phyloP scores from a whole-genome alignment of 768 basidiomycete genomes.

The Gymnopilus dilepis region DNA sequence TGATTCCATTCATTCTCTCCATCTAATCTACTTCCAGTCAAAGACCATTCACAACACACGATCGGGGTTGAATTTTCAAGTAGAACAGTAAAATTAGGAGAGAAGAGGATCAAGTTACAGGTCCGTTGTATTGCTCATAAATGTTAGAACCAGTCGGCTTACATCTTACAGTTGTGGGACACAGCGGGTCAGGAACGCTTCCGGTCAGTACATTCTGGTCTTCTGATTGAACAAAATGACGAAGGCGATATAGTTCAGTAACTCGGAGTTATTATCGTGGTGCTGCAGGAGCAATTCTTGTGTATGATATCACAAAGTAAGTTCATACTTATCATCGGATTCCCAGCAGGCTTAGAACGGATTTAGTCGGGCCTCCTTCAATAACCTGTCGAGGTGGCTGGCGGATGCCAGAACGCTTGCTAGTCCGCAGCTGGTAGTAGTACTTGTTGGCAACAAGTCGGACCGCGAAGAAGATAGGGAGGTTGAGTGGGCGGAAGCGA shows the following conservation, averaged over 20 bases:
- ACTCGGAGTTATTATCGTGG: constrained; percentile 97
- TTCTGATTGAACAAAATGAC: neutral
- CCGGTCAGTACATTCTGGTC: constrained; percentile 50
- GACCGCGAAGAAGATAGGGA: constrained; percentile 95
- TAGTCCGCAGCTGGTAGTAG: constrained; percentile 87
- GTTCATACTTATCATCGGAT: constrained; percentile 25
- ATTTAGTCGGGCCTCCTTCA: constrained; percentile 83
- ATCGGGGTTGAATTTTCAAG: constrained; percentile 99
- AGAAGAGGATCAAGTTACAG: constrained; percentile 95
- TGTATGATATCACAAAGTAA: constrained; percentile 92
- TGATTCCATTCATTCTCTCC: constrained; percentile 2
- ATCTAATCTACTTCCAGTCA: constrained; percentile 60
- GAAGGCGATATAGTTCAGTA: constrained; percentile 64
- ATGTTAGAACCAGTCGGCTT: constrained; percentile 20
- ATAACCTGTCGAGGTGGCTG: constrained; percentile 86
- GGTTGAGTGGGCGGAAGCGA: constrained; percentile 95
- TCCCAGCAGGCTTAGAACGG: constrained; percentile 17
- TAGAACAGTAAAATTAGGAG: constrained; percentile 88
- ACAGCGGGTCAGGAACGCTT: constrained; percentile 97
- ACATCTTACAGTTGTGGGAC: constrained; percentile 81
- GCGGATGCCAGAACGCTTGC: constrained; percentile 92
- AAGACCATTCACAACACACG: constrained; percentile 95
- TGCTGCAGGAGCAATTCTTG: constrained; percentile 88
- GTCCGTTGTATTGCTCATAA: constrained; percentile 45
- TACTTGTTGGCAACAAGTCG: constrained; percentile 94